Conservation (phyloP, 2,329 filamentous ascomycete species). For the Zymoseptoria crescenta region DNA sequence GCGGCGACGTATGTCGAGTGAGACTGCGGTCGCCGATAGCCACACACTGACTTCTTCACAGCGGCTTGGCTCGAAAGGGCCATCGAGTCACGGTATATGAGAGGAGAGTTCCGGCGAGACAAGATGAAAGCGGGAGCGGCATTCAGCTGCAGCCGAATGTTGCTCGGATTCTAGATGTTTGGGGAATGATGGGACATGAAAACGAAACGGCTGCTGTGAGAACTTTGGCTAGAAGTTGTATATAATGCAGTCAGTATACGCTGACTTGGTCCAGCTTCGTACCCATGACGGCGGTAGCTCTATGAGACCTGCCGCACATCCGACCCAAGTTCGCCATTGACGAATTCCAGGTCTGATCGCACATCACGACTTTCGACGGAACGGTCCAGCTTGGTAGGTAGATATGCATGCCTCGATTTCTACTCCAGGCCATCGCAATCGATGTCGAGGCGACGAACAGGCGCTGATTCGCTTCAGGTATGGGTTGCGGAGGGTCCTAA, state of each 20-base stretch:
- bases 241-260: no score
- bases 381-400: neutral
- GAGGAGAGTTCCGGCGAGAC: neutral
- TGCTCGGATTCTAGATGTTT: slow-evolving; percentile 4
- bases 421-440: no score
- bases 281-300: neutral
- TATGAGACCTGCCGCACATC: neutral
- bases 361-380: slow-evolving; percentile 1
- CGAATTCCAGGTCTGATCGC: neutral
- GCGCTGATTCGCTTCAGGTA: neutral
- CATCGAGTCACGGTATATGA: slow-evolving; percentile 8
- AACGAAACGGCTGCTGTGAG: slow-evolving; percentile 4
- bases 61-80: slow-evolving; percentile 3
- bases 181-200: neutral
- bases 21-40: no score
- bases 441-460: neutral
- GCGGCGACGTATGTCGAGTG: neutral
- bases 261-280: neutral
- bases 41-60: neutral
- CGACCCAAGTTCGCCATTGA: neutral
- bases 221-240: neutral
- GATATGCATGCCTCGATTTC: neutral
- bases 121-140: slow-evolving; percentile 1
- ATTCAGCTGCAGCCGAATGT: slow-evolving; percentile 10
- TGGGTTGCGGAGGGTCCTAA: neutral